These are phyloP conservation scores for Fusarium hainanense DNA, from an alignment of 2,329 filamentous ascomycete species.

Conservation along the genomic window DNA sequence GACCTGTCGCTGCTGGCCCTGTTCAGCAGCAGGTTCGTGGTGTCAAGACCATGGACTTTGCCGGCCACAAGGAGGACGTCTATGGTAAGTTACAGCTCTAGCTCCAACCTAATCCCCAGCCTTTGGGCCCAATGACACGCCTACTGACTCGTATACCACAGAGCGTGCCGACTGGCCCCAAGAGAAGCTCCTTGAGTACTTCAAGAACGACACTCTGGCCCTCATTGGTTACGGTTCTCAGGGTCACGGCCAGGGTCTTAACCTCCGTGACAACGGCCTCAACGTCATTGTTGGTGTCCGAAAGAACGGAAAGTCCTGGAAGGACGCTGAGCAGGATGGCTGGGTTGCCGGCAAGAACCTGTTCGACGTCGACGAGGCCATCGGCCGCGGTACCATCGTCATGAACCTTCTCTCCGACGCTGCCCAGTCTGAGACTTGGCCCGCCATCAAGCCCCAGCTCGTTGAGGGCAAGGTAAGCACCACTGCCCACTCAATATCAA, in stretches of 20 bases:
- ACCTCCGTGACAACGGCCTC: conserved; percentile 99
- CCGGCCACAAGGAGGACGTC: conserved; percentile 92
- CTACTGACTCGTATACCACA: conserved; percentile 54
- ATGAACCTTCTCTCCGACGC: conserved; percentile 99
- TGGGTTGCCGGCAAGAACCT: conserved; percentile 99
- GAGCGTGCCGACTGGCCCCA: conserved; percentile 98
- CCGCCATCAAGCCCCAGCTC: conserved; percentile 95
- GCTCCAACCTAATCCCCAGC: conserved; percentile 3
- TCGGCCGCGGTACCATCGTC: conserved; percentile 90
- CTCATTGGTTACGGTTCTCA: conserved; percentile 98
- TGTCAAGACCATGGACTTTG: conserved; percentile 99
- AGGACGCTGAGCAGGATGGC: conserved; percentile 95
- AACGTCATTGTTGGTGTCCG: conserved; percentile 99
- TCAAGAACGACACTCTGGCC: conserved; percentile 99
- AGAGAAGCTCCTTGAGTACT: conserved; percentile 99
- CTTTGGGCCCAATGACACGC: background rate
- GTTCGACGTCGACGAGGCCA: conserved; percentile 97
- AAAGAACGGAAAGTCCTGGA: conserved; percentile 98
- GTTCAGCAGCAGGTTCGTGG: conserved; percentile 82
- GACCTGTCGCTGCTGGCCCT: conserved; percentile 61
- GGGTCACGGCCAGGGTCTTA: conserved; percentile 98
- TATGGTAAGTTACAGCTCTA: conserved; percentile 71
- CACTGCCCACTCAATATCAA: background rate
- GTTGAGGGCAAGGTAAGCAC: conserved; percentile 92
- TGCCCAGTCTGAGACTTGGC: conserved; percentile 99